Evolutionary conservation across 805 yeast genomes (phyloP).

Genomic region (Candida gorgasii): DNA sequence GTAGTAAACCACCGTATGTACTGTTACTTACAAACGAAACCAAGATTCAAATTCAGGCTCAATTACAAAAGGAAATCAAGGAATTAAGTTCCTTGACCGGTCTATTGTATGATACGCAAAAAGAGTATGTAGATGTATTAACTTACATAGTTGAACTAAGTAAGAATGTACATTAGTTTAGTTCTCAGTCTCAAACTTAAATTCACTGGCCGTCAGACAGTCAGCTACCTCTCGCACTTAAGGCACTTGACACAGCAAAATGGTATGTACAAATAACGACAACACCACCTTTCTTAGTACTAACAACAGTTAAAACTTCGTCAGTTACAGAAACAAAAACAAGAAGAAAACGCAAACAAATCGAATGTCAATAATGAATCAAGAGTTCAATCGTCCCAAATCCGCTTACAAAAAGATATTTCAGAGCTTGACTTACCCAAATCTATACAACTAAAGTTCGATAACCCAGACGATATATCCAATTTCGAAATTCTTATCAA

Average conservation of each 20-base stretch:
- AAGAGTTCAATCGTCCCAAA: constrained; percentile 57
- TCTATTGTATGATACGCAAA: neutral
- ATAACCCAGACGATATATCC: constrained; percentile 59
- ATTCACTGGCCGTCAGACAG: no score
- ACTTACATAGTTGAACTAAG: neutral
- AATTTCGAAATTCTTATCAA: constrained; percentile 54
- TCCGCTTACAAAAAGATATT: constrained; percentile 74
- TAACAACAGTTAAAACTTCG: constrained; percentile 53
- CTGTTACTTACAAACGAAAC: constrained; percentile 6
- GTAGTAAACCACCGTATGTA: constrained; percentile 14
- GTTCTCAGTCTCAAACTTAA: no score
- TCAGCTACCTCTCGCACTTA: no score
- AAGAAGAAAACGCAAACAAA: constrained; percentile 42
- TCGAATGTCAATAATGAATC: constrained; percentile 21
- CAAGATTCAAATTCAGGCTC: neutral
- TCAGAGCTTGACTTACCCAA: constrained; percentile 66
- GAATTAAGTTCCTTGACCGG: neutral
- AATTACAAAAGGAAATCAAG: neutral
- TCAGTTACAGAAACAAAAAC: constrained; percentile 58
- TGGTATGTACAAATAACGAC: constrained; percentile 3
- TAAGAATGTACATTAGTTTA: neutral
- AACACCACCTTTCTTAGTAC: neutral
- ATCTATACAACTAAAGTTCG: constrained; percentile 52
- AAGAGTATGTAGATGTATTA: neutral
- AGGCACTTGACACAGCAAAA: no score